Evolutionary conservation across 129 eudicot species (phyloP).

Genomic region (Pseudognaphalium luteoalbum): DNA sequence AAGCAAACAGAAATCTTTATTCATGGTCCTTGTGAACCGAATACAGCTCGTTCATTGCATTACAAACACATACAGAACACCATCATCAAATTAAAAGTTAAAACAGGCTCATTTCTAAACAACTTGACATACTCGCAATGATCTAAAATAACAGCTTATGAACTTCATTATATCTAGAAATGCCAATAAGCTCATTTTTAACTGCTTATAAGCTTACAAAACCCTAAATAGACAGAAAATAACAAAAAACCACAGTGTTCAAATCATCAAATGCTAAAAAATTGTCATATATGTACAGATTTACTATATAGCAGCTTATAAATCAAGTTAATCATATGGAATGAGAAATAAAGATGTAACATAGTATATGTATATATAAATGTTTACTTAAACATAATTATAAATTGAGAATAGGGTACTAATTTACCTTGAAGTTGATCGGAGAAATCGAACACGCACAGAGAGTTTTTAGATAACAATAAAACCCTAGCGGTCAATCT

Average conservation of each 20-base stretch:
- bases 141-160: no score
- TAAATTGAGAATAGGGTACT: background rate
- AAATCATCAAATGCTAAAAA: background rate
- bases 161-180: no score
- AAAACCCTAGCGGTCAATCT: conserved; percentile 11
- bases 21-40: background rate
- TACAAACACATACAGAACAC: background rate
- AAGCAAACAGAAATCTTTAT: background rate
- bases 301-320: background rate
- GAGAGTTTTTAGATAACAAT: conserved; percentile 2
- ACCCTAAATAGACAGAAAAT: background rate
- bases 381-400: background rate
- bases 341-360: background rate
- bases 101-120: background rate
- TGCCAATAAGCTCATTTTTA: no score
- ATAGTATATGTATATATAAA: no score
- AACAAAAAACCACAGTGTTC: background rate
- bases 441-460: background rate
- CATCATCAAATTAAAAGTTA: background rate
- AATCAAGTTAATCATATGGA: background rate
- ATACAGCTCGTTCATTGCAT: background rate
- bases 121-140: background rate
- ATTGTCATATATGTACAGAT: background rate
- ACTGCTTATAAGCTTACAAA: background rate
- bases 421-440: conserved; percentile 3